Evolutionary conservation across 176 grass and related monocot genomes (phyloP).

Genomic region (barley (Hordeum vulgare)): DNA sequence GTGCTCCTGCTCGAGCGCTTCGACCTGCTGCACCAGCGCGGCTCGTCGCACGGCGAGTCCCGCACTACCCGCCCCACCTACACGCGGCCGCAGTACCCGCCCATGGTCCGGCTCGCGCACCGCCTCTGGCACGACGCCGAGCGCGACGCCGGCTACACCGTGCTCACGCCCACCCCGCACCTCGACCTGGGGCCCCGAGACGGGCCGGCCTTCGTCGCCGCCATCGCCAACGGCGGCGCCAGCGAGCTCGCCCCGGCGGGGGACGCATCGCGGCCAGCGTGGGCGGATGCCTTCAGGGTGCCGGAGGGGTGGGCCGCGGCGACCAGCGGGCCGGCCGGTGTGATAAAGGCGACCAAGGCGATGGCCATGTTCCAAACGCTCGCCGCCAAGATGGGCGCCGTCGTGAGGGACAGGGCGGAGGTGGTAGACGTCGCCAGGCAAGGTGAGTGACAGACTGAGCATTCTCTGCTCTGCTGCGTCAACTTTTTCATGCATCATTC

Average conservation of each 20-base stretch:
- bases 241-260: background rate
- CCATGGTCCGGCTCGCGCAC: constrained; percentile 48
- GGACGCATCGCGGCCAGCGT: background rate
- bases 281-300: constrained; percentile 39
- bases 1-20: constrained; percentile 67
- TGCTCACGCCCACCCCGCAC: constrained; percentile 63
- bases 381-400: constrained; percentile 41
- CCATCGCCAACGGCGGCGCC: constrained; percentile 12
- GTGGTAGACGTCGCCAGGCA: constrained; percentile 43
- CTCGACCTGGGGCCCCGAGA: constrained; percentile 53
- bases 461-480: background rate
- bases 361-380: constrained; percentile 91
- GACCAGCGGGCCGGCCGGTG: constrained; percentile 32
- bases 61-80: constrained; percentile 81
- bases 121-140: constrained; percentile 50
- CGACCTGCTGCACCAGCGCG: constrained; percentile 72
- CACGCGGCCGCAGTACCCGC: constrained; percentile 61
- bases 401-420: constrained; percentile 50
- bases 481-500: background rate
- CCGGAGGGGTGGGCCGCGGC: constrained; percentile 57
- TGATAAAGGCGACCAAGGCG: constrained; percentile 81
- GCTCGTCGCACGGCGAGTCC: constrained; percentile 88
- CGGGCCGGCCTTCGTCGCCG: background rate
- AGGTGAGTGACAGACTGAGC: background rate
- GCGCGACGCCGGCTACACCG: constrained; percentile 53